These are phyloP conservation scores for Colletotrichum limetticola DNA, from an alignment of 2,329 filamentous ascomycete genomes.

Conservation along the genomic window DNA sequence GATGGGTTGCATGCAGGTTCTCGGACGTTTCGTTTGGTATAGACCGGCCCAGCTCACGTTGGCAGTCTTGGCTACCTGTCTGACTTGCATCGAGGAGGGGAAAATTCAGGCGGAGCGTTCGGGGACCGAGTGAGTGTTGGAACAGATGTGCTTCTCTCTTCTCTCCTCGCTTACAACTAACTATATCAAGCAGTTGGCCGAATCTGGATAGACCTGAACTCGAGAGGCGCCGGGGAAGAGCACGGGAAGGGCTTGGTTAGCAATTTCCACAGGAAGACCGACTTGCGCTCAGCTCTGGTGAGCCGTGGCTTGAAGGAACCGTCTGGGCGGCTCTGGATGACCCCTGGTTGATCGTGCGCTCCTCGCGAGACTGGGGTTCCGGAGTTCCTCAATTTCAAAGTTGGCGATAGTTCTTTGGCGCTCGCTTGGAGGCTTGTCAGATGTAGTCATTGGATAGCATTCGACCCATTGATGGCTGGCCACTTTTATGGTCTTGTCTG, in stretches of 20 bases:
- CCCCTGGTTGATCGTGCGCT: neutral
- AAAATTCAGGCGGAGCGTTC: neutral
- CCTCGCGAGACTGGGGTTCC: neutral
- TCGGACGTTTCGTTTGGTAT: neutral
- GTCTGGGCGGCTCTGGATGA: neutral
- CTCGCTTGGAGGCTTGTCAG: neutral
- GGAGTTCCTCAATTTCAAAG: neutral
- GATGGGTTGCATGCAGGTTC: constrained; percentile 6
- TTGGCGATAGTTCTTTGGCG: neutral
- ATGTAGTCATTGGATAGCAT: neutral
- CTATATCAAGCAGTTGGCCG: neutral
- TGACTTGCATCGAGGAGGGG: neutral
- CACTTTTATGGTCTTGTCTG: neutral
- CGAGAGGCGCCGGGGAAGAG: neutral
- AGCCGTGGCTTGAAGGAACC: constrained; percentile 8
- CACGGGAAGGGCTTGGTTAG: constrained; percentile 5
- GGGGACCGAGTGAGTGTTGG: neutral
- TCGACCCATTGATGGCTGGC: neutral
- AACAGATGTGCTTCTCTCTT: neutral
- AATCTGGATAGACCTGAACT: neutral
- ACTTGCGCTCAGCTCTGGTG: neutral
- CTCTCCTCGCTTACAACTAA: neutral
- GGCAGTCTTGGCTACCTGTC: constrained; percentile 8
- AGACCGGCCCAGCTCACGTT: constrained; percentile 2
- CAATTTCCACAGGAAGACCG: constrained; percentile 19